phyloP scores from a whole-genome alignment of 345 rosid species.

The Camelina sativa region DNA sequence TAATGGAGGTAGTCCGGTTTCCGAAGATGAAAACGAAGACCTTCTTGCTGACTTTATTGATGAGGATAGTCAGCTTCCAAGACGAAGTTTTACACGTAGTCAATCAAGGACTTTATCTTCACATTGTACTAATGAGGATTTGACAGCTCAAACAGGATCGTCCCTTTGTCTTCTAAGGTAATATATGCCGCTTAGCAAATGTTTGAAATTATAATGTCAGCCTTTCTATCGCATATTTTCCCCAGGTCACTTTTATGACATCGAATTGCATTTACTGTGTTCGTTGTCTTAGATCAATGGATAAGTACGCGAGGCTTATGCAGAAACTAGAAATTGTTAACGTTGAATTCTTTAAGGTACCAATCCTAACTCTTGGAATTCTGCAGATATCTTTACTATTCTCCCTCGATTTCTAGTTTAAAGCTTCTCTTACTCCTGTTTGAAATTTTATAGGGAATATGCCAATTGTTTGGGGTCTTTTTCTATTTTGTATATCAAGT shows the following conservation, averaged over 20 bases:
- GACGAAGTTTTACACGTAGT: constrained; percentile 71
- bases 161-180: constrained; percentile 96
- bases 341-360: constrained; percentile 93
- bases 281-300: constrained; percentile 77
- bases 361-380: constrained; percentile 6
- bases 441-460: constrained; percentile 84
- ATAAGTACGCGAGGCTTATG: constrained; percentile 97
- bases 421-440: constrained; percentile 63
- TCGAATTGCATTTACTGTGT: constrained; percentile 34
- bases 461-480: constrained; percentile 89
- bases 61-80: constrained; percentile 98
- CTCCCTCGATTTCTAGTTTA: constrained; percentile 41
- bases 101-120: constrained; percentile 49
- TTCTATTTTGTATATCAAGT: constrained; percentile 76
- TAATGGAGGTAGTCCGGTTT: constrained; percentile 60
- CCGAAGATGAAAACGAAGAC: constrained; percentile 97
- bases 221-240: constrained; percentile 20
- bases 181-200: constrained; percentile 30
- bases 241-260: neutral
- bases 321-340: constrained; percentile 95
- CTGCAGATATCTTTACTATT: constrained; percentile 21
- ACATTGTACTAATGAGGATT: constrained; percentile 71
- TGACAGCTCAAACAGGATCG: constrained; percentile 87
- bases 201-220: constrained; percentile 16
- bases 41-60: constrained; percentile 97